Evolutionary conservation across 1,139 yeast species (phyloP), one percentile per base, ranked within the genome.

Genomic region (Kurtzmaniella natalensis): DNA sequence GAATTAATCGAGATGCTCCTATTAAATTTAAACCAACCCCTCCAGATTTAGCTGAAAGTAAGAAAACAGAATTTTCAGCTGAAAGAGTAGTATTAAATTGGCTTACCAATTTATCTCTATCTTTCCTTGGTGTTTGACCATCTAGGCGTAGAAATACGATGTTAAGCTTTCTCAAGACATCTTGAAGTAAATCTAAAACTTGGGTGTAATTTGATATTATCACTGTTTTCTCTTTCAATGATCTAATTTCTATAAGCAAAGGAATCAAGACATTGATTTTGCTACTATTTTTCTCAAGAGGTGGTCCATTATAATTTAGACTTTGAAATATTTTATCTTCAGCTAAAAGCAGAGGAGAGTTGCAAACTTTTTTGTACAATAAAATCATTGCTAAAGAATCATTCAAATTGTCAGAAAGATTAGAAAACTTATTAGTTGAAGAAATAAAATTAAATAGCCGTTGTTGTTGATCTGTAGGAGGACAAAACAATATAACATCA

Each of bases 11-110:
- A 0, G 95, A 87, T 0, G 95, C 98, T 1, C 98, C 98, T 20
- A 86, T 72, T 25, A 92, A 63, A 50, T 92, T 94, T 27, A 92
- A 66, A 0, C 99, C 99, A 41, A 84, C 80, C 0, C 99, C 99
- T 2, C 99, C 99, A 4, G 95, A 81, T 51, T 88, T 87, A 0
- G 96, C 83, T 2, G 96, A 87, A 16, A 94, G 59, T 16, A 92
- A 57, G 46, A 92, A 88, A 0, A 82, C 82, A 47, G 84, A 78
- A 7, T 67, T 62, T 1, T 62, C 46, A 6, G 58, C 53, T 4
- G 61, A 53, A 1, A 66, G 50, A 0, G 70, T 43, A 5, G 57
- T 69, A 53, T 94, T 92, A 58, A 94, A 92, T 13, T 70, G 61
- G 20, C 70, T 74, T 1, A 92, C 95, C 20, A 85, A 60, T 3